Conservation (phyloP, 176 grass and related monocot genomes). For the Carex scoparia region DNA sequence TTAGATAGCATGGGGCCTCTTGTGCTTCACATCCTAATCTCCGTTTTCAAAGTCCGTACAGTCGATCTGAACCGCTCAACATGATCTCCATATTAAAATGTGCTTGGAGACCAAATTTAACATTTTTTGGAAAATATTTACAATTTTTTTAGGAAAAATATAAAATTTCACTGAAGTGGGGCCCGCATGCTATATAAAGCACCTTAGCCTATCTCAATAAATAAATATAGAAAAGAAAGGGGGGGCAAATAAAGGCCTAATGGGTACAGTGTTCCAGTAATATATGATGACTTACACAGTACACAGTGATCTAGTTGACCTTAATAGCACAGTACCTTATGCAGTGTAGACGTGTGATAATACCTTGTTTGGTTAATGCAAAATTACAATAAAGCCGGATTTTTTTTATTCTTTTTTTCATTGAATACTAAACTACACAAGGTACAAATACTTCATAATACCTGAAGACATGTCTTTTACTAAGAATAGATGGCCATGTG, state of each 20-base stretch:
- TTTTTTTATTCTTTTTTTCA: background rate
- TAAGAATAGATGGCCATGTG: constrained; percentile 84
- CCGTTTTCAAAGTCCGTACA: no score
- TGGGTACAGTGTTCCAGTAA: background rate
- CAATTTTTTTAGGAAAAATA: no score
- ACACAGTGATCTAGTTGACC: background rate
- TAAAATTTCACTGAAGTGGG: no score
- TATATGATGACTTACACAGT: background rate
- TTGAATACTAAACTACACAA: background rate
- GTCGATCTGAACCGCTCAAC: no score
- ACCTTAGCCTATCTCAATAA: background rate
- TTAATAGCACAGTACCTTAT: background rate
- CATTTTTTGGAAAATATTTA: no score
- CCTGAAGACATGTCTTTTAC: constrained; percentile 84
- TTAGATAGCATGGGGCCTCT: no score
- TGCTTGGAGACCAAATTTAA: no score
- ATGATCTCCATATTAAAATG: no score
- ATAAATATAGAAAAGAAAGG: background rate
- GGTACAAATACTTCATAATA: constrained; percentile 23
- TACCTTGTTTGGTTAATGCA: background rate
- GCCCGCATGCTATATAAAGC: no score
- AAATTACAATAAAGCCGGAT: background rate
- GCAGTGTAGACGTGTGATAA: background rate
- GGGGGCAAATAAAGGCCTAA: background rate
- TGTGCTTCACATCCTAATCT: no score